Conservation (phyloP, 192 early-diverging fungal genomes). For the Gaertneriomyces semiglobifer region DNA sequence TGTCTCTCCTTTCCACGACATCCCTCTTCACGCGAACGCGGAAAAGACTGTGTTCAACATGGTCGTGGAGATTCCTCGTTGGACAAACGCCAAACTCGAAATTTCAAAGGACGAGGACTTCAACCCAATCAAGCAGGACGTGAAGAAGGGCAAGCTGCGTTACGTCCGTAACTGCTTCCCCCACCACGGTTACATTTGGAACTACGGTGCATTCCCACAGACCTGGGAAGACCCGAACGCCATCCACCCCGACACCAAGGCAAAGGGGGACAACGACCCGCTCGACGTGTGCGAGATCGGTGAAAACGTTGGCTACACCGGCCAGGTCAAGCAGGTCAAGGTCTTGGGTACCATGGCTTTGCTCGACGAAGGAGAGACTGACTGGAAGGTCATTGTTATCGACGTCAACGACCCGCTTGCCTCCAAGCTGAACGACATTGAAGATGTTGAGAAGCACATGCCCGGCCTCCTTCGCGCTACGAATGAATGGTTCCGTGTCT, state of each 20-base stretch:
- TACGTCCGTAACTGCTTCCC: slow-evolving; percentile 99
- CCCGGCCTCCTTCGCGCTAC: slow-evolving; percentile 94
- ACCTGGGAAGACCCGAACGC: slow-evolving; percentile 98
- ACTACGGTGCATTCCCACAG: slow-evolving; percentile 99
- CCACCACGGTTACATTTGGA: slow-evolving; percentile 99
- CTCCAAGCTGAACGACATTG: slow-evolving; percentile 95
- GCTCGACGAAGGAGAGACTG: slow-evolving; percentile 98
- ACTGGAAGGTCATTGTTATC: slow-evolving; percentile 99
- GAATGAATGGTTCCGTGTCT: slow-evolving; percentile 99
- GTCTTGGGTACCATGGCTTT: slow-evolving; percentile 97
- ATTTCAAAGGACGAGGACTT: slow-evolving; percentile 94
- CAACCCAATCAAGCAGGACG: slow-evolving; percentile 99
- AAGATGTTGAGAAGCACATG: slow-evolving; percentile 96
- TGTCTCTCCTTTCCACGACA: slow-evolving; percentile 96
- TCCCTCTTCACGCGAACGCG: slow-evolving; percentile 89
- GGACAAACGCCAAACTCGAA: slow-evolving; percentile 99
- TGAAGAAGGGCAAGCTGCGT: slow-evolving; percentile 98
- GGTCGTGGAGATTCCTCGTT: slow-evolving; percentile 97
- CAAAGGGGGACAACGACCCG: slow-evolving; percentile 95
- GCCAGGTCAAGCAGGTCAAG: slow-evolving; percentile 99
- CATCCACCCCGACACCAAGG: slow-evolving; percentile 90
- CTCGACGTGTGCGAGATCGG: slow-evolving; percentile 98
- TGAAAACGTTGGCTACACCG: slow-evolving; percentile 83
- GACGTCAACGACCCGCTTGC: slow-evolving; percentile 98
- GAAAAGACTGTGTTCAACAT: slow-evolving; percentile 94